Conservation (phyloP, 176 grass and related monocot species). For the Eragrostis nindensis region DNA sequence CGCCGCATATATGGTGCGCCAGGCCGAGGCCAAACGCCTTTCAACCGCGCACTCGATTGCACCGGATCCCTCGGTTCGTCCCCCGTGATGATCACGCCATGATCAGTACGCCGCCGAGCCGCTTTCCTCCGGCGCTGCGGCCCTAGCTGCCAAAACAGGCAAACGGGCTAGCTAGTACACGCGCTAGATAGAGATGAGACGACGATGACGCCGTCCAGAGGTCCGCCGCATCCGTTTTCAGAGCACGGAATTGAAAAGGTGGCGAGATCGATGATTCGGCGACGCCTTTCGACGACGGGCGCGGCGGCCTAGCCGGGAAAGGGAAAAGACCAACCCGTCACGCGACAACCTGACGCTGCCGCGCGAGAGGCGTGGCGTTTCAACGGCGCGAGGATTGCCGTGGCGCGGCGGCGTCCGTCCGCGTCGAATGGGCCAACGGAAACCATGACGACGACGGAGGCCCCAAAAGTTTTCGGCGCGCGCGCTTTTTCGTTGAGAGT, state of each 20-base stretch:
- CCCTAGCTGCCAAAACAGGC: neutral
- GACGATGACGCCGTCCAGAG: neutral
- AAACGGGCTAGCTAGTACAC: neutral
- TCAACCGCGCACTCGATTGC: slow-evolving; percentile 33
- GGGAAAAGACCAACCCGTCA: neutral
- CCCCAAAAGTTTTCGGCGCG: neutral
- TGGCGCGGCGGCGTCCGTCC: neutral
- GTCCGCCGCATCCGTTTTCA: neutral
- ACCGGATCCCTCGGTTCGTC: neutral
- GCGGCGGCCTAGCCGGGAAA: neutral
- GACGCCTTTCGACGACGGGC: slow-evolving; percentile 3
- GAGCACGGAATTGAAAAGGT: too few relatives aligned
- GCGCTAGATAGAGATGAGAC: neutral
- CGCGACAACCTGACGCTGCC: neutral
- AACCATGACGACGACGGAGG: neutral
- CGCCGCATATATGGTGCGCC: neutral
- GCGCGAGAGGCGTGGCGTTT: neutral
- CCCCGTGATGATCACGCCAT: slow-evolving; percentile 12
- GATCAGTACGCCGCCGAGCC: neutral
- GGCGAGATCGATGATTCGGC: neutral
- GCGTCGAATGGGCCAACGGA: neutral
- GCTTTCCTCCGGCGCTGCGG: neutral
- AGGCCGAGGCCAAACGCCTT: neutral
- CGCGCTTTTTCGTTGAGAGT: neutral
- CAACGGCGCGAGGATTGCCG: neutral